Base-by-base conservation (phyloP, 140 eudicot genomes). In the Erigeron philadelphicus region DNA sequence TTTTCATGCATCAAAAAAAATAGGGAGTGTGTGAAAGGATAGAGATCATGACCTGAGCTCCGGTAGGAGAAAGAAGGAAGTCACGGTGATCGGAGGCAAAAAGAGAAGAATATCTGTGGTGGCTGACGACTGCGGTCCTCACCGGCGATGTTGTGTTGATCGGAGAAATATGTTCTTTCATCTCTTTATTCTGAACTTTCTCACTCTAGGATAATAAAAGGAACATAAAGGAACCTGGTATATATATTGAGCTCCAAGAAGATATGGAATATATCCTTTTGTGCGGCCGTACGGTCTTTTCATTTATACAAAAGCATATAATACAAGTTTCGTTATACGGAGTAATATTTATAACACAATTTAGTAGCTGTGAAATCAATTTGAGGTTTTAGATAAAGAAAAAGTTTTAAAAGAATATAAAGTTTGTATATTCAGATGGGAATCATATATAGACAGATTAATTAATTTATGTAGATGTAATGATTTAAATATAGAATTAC, bases 41-140 rank as follows among this genome's bases (percentile, higher is more conserved):
- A 21, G 25, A 21, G 25, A 21, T 21, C 25, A 21, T 21, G 25
- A 21, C 25, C 25, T 21, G 25, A 76, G 85, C 72, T 76, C 84
- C 89, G 71, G 84, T 71, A 38, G 91, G 82, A 61, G 95, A 76
- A 54, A 88, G 77, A 44, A 88, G 83, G 59, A 78, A 88, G 72
- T 88, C 86, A 43, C 95, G 89, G 73, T 79, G 82, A 58, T 77
- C 70, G 57, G 95, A 73, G 59, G 84, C 64, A 42, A 85, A 72
- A 16, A 88, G 84, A 46, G 86, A 83, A 18, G 70, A 15, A 70
- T 72, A 82, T 64, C 10, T 72, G 67, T 59, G 70, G 63, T 21
- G 55, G 70, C 19, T 68, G 45, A 50, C 56, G 64, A 8, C 44
- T 0, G 25, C n/a, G 0, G 47, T 47, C 4, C 66, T 67, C 25